A percentile compares a stretch with the other conserved stretches of the same genome.
Conservation (phyloP, 768 basidiomycete species). For the Mycena galopus region DNA sequence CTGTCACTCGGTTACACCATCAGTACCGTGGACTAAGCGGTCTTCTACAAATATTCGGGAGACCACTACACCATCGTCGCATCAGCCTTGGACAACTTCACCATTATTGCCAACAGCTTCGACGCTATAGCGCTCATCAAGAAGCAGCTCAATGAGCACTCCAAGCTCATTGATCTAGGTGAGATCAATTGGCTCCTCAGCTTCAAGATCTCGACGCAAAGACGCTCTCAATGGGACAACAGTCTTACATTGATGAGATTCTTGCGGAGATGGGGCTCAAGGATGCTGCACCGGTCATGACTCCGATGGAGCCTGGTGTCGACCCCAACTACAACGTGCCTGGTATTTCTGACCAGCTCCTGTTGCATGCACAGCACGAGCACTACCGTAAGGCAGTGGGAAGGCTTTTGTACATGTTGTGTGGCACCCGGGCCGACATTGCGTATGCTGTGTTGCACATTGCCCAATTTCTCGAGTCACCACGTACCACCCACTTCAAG, state of each 20-base stretch:
- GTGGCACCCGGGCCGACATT: constrained; percentile 30
- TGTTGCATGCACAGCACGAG: constrained; percentile 20
- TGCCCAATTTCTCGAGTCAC: constrained; percentile 31
- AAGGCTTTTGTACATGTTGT: constrained; percentile 30
- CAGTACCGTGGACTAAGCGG: constrained; percentile 31
- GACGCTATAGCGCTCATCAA: constrained; percentile 35
- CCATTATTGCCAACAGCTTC: constrained; percentile 39
- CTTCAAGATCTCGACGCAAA: constrained; percentile 38
- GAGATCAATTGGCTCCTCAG: constrained; percentile 46
- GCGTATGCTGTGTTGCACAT: constrained; percentile 34
- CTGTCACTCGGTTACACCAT: constrained; percentile 23
- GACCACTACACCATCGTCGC: constrained; percentile 33
- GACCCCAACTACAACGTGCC: constrained; percentile 25
- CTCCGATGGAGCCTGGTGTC: constrained; percentile 35
- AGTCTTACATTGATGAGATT: constrained; percentile 40
- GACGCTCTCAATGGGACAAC: constrained; percentile 43
- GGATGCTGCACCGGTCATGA: constrained; percentile 38
- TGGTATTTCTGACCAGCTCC: constrained; percentile 17
- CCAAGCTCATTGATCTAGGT: constrained; percentile 43
- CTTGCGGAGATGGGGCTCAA: constrained; percentile 37
- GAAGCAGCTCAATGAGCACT: constrained; percentile 25
- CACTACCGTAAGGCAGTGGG: constrained; percentile 30
- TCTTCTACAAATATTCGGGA: constrained; percentile 30
- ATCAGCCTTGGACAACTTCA: constrained; percentile 41
- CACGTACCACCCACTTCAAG: constrained; percentile 33